phyloP scores from a whole-genome alignment of 345 rosid species.

The Lepidium africanum region DNA sequence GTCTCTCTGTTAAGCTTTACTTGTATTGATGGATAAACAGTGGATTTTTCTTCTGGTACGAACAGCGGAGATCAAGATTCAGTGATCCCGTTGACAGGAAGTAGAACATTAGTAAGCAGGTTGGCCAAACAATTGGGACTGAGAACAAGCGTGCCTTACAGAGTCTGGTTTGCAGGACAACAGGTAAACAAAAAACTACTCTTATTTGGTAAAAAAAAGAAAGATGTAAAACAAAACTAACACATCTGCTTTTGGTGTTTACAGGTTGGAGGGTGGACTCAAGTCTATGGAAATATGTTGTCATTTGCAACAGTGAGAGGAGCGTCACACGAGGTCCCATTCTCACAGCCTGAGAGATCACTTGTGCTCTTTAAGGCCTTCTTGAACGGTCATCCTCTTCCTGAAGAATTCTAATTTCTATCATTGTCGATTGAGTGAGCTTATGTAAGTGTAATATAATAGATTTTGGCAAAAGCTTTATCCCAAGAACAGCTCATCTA shows the following conservation, averaged over 20 bases:
- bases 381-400: constrained; percentile 52
- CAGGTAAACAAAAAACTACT: constrained; percentile 38
- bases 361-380: constrained; percentile 77
- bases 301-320: constrained; percentile 97
- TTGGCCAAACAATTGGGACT: constrained; percentile 55
- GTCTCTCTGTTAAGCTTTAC: not conserved
- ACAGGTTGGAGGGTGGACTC: constrained; percentile 99
- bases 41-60: not conserved
- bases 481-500: not conserved
- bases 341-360: constrained; percentile 93
- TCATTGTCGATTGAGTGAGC: constrained; percentile 3
- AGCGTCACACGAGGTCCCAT: constrained; percentile 94
- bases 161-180: constrained; percentile 89
- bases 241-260: constrained; percentile 2
- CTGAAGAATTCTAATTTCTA: constrained; percentile 56
- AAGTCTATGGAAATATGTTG: constrained; percentile 66
- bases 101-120: constrained; percentile 54
- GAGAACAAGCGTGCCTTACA: constrained; percentile 55
- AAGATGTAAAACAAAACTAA: not conserved
- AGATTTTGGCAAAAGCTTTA: constrained; percentile 13
- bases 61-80: constrained; percentile 97
- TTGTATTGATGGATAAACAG: not conserved
- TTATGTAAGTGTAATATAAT: constrained; percentile 11
- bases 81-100: constrained; percentile 86
- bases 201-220: not conserved